phyloP scores from a whole-genome alignment of 2,329 filamentous ascomycete genomes.

The Hypoxylon sp. region DNA sequence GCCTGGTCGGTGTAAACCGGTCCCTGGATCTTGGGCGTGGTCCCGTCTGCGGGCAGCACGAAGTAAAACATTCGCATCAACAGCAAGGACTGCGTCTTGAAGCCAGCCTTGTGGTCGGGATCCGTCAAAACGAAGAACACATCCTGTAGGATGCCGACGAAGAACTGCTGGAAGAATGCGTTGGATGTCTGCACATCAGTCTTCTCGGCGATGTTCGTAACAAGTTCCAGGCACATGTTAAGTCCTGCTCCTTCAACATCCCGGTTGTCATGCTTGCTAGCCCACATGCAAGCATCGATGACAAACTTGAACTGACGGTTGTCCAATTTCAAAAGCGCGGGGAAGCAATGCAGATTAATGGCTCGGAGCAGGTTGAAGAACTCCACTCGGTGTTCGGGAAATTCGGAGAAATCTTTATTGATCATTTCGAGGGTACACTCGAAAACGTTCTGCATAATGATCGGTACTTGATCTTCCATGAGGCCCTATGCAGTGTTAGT shows the following conservation, averaged over 20 bases:
- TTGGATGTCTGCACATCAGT: constrained; percentile 87
- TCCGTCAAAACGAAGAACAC: constrained; percentile 99
- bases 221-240: constrained; percentile 97
- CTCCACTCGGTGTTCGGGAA: constrained; percentile 98
- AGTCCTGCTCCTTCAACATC: constrained; percentile 96
- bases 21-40: constrained; percentile 86
- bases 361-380: constrained; percentile 97
- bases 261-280: constrained; percentile 99
- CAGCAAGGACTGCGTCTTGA: constrained; percentile 96
- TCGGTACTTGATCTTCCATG: constrained; percentile 98
- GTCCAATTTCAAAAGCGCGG: constrained; percentile 90
- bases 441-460: constrained; percentile 98
- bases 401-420: constrained; percentile 99
- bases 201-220: constrained; percentile 96
- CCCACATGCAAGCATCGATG: constrained; percentile 99
- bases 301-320: constrained; percentile 99
- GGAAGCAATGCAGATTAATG: constrained; percentile 98
- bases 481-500: constrained; percentile 68
- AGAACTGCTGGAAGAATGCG: constrained; percentile 98
- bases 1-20: constrained; percentile 93
- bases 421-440: constrained; percentile 99
- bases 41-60: constrained; percentile 76
- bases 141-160: constrained; percentile 93
- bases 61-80: constrained; percentile 97
- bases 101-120: constrained; percentile 97